Base-by-base conservation (phyloP, 2,329 filamentous ascomycete genomes). In the Colletotrichum cuscutae region DNA sequence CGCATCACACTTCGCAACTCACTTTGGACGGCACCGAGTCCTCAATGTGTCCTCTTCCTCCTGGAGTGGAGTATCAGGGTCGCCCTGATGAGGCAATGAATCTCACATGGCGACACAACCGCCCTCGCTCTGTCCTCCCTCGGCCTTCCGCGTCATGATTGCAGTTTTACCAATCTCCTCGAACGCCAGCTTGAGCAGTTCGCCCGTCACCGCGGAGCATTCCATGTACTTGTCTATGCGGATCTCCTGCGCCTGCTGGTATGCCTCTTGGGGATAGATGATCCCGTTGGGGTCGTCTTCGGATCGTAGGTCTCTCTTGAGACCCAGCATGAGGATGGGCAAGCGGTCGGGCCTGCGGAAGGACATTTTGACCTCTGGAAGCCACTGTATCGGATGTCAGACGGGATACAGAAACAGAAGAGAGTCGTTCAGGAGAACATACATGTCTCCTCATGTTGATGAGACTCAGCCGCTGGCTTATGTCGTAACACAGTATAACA, bases 191-290 rank as follows among this genome's bases (percentile, higher is more conserved):
- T 85, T 82, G 57, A 91, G 78, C 65, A 92, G 83, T 81, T 91
- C 89, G 19, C 90, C 90, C 4, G 89, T 90, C 60, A 87, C 81
- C 7, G 90, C 89, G 1, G 89, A 91, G 80, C 90, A 92, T 77
- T 92, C 90, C 78, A 91, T 86, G 76, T 92, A 92, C 74, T 87
- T 88, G 79, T 92, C 90, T 59, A 86, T 89, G 65, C 90, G 83
- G 84, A 92, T 85, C 75, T 87, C 85, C 77, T 91, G 89, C 26
- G 90, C 86, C 63, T 86, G 79, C 30, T 84, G 84, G 77, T 90
- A 89, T 1, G 85, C 90, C 79, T 92, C 90, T 73, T 91, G 87
- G 12, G 90, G 90, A 73, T 89, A 88, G 64, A 91, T 89, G 75
- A 88, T 86, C 35, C 89, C 89, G 72, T 90, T 89, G 2, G 89